phyloP scores from a whole-genome alignment of 805 yeast species.

The Torulaspora delbrueckii region DNA sequence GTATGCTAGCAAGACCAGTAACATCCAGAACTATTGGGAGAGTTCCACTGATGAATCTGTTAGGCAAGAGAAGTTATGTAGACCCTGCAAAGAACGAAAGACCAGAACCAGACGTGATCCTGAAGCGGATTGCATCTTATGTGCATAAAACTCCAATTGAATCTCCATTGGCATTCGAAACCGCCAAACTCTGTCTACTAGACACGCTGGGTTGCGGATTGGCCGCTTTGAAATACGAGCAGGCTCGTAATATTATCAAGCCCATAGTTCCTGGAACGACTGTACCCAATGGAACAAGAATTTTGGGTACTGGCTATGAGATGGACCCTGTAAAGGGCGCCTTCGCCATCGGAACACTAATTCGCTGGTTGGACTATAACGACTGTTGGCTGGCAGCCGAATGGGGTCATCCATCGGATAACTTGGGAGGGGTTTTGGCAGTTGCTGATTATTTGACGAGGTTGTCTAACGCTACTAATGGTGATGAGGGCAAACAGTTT shows the following conservation, averaged over 20 bases:
- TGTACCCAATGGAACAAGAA: slow-evolving; percentile 52
- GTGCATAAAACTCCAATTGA: slow-evolving; percentile 44
- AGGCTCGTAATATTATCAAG: slow-evolving; percentile 45
- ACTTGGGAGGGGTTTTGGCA: slow-evolving; percentile 54
- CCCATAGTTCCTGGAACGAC: slow-evolving; percentile 55
- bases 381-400: slow-evolving; percentile 68
- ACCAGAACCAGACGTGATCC: slow-evolving; percentile 47
- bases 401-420: slow-evolving; percentile 66
- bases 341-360: slow-evolving; percentile 51
- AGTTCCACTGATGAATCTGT: neutral
- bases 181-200: slow-evolving; percentile 51
- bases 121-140: slow-evolving; percentile 47
- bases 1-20: neutral
- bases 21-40: neutral
- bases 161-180: slow-evolving; percentile 46
- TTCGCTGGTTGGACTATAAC: slow-evolving; percentile 58
- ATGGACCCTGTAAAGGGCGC: slow-evolving; percentile 57
- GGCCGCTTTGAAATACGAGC: slow-evolving; percentile 51
- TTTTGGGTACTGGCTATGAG: slow-evolving; percentile 47
- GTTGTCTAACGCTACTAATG: slow-evolving; percentile 38
- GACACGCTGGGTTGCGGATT: slow-evolving; percentile 60
- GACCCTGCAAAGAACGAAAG: slow-evolving; percentile 38
- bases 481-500: slow-evolving; percentile 40
- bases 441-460: slow-evolving; percentile 54
- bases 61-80: neutral